phyloP scores from a whole-genome alignment of 1,139 yeast species.

The Yamadazyma aaseri region DNA sequence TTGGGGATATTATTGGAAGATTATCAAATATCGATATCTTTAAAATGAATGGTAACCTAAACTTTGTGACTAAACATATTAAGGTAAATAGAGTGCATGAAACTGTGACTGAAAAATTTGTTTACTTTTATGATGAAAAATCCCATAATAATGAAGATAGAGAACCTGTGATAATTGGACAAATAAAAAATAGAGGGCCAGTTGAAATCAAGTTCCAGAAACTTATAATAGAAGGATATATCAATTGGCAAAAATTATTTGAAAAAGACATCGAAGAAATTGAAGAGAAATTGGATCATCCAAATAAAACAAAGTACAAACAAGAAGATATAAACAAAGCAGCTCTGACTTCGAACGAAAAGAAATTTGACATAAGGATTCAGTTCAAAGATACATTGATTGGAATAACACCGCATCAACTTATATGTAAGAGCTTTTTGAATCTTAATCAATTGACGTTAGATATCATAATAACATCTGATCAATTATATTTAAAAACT shows the following conservation, averaged over 20 bases:
- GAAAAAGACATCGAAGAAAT: constrained; percentile 18
- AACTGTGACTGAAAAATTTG: constrained; percentile 9
- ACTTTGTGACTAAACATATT: constrained; percentile 28
- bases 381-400: constrained; percentile 51
- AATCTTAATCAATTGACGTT: constrained; percentile 52
- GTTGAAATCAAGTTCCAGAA: constrained; percentile 45
- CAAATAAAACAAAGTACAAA: background rate
- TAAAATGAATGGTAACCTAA: constrained; percentile 29
- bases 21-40: constrained; percentile 28
- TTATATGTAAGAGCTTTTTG: constrained; percentile 52
- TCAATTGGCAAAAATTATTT: constrained; percentile 49
- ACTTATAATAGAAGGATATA: constrained; percentile 49
- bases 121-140: constrained; percentile 9
- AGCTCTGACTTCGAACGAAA: background rate
- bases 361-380: constrained; percentile 38
- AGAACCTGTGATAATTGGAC: constrained; percentile 12
- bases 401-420: constrained; percentile 58
- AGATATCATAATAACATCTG: constrained; percentile 39
- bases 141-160: constrained; percentile 1
- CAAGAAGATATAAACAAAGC: constrained; percentile 1
- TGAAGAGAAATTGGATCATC: constrained; percentile 2
- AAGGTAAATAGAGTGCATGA: constrained; percentile 19
- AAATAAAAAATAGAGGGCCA: constrained; percentile 9
- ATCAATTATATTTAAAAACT: constrained; percentile 37
- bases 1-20: constrained; percentile 44